Base-by-base conservation (phyloP, 139 green algal species). In the Astrephomene gubernaculifera region DNA sequence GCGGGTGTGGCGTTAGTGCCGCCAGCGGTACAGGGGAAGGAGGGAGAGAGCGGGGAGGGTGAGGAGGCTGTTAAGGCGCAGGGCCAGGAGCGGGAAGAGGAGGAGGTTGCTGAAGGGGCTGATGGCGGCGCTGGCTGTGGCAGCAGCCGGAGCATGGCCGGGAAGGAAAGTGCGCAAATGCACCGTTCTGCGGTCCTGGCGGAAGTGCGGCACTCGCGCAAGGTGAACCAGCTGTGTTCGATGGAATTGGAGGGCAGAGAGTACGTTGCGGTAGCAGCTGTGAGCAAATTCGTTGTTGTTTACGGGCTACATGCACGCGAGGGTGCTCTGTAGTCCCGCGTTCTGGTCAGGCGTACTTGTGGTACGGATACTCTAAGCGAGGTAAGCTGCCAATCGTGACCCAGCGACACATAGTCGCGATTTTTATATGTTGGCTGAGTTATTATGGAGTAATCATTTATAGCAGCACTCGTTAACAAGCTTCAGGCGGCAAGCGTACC, bases 181-280 rank as follows among this genome's bases (percentile, higher is more conserved):
- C 12, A n/a, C 29, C 27, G 68, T 38, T 4, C 38, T 7, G 38
- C 68, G 39, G 79, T 85, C 33, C 45, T 85, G 63, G 79, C 79
- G 44, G 79, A 85, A 44, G 79, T 76, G 43, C 64, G 6, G 24
- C 79, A 85, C 64, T 31, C 31, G 19, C 43, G 79, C 43, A 85
- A 85, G 79, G 44, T 85, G 24, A 85, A 85, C 63, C 79, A 85
- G 79, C 35, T 85, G 63, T 76, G 64, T 33, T 21, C 27, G 8
- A 27, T 67, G 22, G 31, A 38, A 2, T 12, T 67, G 6, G 63
- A 52, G 3, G 79, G 44, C 4, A 21, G 4, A 14, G 79, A 85
- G 64, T 44, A 76, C 24, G n/a, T 85, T n/a, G 43, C 64, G 1
- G 79, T 85, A 21, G 79, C 79, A 29, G 61, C 79, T 22, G 79